These are phyloP conservation scores for Leccinum longicurvipes DNA, from an alignment of 768 basidiomycete genomes.

Conservation along the genomic window DNA sequence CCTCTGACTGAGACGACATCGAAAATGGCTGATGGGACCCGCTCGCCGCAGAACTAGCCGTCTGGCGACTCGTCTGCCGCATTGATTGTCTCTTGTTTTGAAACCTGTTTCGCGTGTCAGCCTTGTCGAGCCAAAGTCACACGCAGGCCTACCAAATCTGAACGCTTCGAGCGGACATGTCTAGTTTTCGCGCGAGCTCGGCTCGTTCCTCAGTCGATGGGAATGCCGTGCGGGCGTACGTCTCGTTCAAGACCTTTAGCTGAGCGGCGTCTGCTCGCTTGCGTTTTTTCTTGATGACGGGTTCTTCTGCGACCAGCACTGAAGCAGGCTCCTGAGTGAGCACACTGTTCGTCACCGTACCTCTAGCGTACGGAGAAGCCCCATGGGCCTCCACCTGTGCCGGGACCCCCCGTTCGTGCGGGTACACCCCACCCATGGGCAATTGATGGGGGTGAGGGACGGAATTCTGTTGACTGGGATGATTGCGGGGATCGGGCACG, in stretches of 20 bases:
- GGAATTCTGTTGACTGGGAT: conserved; percentile 24
- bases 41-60: conserved; percentile 42
- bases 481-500: conserved; percentile 37
- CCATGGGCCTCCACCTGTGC: conserved; percentile 38
- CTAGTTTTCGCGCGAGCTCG: conserved; percentile 68
- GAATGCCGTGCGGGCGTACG: conserved; percentile 78
- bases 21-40: conserved; percentile 50
- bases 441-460: conserved; percentile 30
- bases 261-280: conserved; percentile 81
- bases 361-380: conserved; percentile 53
- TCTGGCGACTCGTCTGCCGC: conserved; percentile 72
- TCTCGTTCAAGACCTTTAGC: conserved; percentile 76
- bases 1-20: conserved; percentile 33
- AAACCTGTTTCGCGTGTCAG: conserved; percentile 54
- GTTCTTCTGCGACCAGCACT: conserved; percentile 49
- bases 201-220: conserved; percentile 86
- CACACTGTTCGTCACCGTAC: conserved; percentile 27
- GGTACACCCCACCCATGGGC: conserved; percentile 25
- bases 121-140: conserved; percentile 10
- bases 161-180: conserved; percentile 82
- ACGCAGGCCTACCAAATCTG: conserved; percentile 68
- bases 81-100: conserved; percentile 84
- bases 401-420: conserved; percentile 35
- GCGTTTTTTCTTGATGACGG: conserved; percentile 84
- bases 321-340: conserved; percentile 34